phyloP scores from a whole-genome alignment of 176 grass and related monocot species.

The Aechmea fasciata region DNA sequence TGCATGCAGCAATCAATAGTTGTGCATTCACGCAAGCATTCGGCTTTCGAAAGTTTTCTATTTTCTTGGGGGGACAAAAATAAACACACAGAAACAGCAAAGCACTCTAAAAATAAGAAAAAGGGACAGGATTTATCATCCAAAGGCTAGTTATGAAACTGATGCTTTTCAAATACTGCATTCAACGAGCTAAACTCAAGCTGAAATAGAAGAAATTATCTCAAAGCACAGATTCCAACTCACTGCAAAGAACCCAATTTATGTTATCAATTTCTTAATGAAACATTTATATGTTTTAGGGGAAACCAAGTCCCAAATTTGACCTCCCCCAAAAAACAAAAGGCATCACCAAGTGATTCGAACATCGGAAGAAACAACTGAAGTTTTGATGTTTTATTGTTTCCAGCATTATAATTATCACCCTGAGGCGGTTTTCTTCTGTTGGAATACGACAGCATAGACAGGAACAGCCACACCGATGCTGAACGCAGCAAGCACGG shows the following conservation, averaged over 20 bases:
- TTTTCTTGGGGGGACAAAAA: too few relatives aligned
- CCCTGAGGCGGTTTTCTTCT: conserved; percentile 62
- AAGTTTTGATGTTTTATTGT: not conserved
- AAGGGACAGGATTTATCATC: too few relatives aligned
- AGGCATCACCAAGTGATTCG: conserved; percentile 24
- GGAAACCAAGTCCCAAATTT: conserved; percentile 30
- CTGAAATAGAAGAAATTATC: not conserved
- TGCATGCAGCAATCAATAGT: too few relatives aligned
- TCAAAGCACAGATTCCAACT: conserved; percentile 13
- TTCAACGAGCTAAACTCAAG: not conserved
- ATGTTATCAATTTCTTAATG: conserved; percentile 27
- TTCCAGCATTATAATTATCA: conserved; percentile 24
- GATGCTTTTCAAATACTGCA: not conserved
- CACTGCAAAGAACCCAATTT: not conserved
- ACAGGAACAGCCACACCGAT: conserved; percentile 60
- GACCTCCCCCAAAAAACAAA: conserved; percentile 21
- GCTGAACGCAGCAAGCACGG: conserved; percentile 34
- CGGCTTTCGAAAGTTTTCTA: too few relatives aligned
- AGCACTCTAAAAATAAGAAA: too few relatives aligned
- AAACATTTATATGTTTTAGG: conserved; percentile 26
- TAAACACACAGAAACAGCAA: too few relatives aligned
- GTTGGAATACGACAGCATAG: conserved; percentile 64
- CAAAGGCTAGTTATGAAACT: too few relatives aligned
- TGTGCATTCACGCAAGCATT: too few relatives aligned
- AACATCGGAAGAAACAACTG: not conserved